Base-by-base conservation (phyloP, 140 eudicot species). In the Flaveria floridana region DNA sequence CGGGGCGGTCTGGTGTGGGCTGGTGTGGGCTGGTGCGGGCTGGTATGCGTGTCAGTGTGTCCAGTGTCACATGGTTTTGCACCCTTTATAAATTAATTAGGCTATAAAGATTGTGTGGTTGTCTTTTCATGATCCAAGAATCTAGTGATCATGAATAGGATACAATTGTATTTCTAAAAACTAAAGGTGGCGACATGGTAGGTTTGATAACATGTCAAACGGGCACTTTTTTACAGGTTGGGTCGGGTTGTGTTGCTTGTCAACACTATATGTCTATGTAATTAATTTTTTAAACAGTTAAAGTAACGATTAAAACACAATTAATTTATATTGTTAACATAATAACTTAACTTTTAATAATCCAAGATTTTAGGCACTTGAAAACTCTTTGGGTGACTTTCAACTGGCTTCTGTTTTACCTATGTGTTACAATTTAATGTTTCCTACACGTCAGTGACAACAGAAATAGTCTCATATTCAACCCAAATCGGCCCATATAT, bases 51-150 rank as follows among this genome's bases (percentile, higher is more conserved):
- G 50, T 7, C 5, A 0, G n/a, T 14, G 13, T 44, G 50, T 7
- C 5, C n/a, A 14, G 16, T 47, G 14, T 47, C 53, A 47, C 53
- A 47, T 3, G 50, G 12, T 44, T 44, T 44, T 44, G 3, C 50
- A 44, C 13, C 50, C 14, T 44, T 44, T 34, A 6, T 34, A 34
- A 34, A 34, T 34, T 52, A 52, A n/a, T 57, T 57, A 21, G 62
- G 6, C 30, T 57, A 21, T 57, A 57, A 19, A 57, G 30, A 21
- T 57, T 19, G 21, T 28, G 37, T 59, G 66, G 18, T 59, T 59
- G 39, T 58, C 66, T 23, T 23, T 53, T 12, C 71, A 74, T 47
- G 62, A 47, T 50, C 57, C 78, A 44, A 74, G 46, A 63, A 63
- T 63, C 19, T 28, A 15, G 47, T 12, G 67, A 61, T 61, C 42